Conservation (phyloP, 441 rosid genomes). For the Populus hybrid region DNA sequence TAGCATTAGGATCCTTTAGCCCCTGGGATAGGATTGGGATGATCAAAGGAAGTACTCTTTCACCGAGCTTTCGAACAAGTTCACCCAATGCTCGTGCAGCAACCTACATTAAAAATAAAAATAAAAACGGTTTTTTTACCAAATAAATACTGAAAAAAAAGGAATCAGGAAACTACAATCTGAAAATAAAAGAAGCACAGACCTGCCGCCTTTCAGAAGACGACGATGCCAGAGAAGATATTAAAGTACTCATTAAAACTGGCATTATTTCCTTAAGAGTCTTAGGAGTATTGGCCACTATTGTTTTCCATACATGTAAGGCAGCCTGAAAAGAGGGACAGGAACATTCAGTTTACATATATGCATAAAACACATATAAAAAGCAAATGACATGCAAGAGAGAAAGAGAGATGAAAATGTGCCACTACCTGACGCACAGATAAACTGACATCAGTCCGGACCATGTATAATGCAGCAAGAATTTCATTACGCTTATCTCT, state of each 20-base stretch:
- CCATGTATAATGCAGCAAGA: constrained; percentile 99
- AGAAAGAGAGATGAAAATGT: constrained; percentile 13
- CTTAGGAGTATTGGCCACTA: constrained; percentile 99
- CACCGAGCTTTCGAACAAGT: constrained; percentile 99
- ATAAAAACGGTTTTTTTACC: not conserved
- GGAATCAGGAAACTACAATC: not conserved
- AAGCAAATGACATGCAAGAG: constrained; percentile 3
- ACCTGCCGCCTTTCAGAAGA: constrained; percentile 99
- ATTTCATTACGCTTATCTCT: constrained; percentile 96
- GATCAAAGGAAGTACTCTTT: constrained; percentile 98
- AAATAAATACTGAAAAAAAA: not conserved
- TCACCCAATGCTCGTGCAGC: constrained; percentile 98
- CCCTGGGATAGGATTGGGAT: constrained; percentile 93
- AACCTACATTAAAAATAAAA: constrained; percentile 47
- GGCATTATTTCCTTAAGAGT: constrained; percentile 99
- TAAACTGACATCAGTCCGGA: constrained; percentile 93
- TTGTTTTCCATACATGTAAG: constrained; percentile 98
- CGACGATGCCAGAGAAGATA: constrained; percentile 88
- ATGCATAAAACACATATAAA: not conserved
- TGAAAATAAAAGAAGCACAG: constrained; percentile 15
- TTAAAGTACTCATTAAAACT: constrained; percentile 89
- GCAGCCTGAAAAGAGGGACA: constrained; percentile 67
- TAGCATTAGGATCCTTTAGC: constrained; percentile 71
- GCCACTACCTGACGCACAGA: constrained; percentile 96
- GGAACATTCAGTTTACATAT: not conserved